Evolutionary conservation across 2,329 filamentous ascomycete genomes (phyloP), one percentile per base, ranked within the genome.

Genomic region (Penicillium olsonii): DNA sequence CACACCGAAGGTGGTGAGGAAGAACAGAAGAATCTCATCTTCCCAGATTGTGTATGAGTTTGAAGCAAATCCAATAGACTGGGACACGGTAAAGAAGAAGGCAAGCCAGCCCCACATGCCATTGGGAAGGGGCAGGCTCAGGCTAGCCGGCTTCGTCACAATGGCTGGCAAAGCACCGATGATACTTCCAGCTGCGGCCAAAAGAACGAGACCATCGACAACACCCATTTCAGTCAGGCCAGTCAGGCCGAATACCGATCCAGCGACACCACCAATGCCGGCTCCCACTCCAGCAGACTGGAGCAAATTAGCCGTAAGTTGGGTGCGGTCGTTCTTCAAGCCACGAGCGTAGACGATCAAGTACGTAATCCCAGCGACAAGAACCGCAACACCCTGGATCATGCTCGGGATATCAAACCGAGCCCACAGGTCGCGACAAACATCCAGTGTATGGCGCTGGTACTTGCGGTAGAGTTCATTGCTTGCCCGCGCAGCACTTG

Each of bases 1-100:
- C 6, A 91, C 71, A 24, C 91, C 92, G 66, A 97, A 96, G 0
- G 92, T 94, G 2, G 85, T 84, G 50, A 96, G 82, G 74, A 97
- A 92, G 75, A 95, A 96, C 3, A 96, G 78, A 4, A 96, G 80
- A 48, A 96, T 96, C 12, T 90, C 88, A 65, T 99, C 94, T 74
- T 99, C 94, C 92, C 94, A 99, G 58, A 99, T 96, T 0, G 92
- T 97, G 72, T 92, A 99, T 0, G 94, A 99, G 72, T 99, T 99
- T 3, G 94, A 94, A 0, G 92, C 92, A 68, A 97, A 99, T 7
- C 94, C 92, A 43, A 89, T 77, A n/a, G 91, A 95, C 65, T 96
- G 90, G 53, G 87, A 84, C n/a, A 91, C 69, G 0, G 91, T 91
- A 59, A 95, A 90, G 12, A 92, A 68, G 20, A 90, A 76, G 5